Percentiles rank a stretch among this genome's conserved stretches.
Evolutionary conservation across 169 alveolate species (phyloP).

Genomic region (Cryptosporidium bovis): DNA sequence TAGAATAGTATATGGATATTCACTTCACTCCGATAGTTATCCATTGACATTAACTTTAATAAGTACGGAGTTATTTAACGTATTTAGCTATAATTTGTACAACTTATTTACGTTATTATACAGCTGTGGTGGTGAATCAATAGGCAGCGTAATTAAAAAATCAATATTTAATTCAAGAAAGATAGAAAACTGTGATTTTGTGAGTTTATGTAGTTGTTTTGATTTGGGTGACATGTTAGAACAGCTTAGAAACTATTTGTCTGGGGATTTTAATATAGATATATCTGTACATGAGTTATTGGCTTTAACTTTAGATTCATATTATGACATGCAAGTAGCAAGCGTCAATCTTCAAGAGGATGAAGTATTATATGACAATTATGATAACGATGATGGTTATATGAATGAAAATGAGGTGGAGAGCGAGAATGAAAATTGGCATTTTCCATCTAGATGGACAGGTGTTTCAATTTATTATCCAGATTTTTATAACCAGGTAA

Average conservation of each 20-base stretch:
- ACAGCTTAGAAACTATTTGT: slow-evolving; percentile 63
- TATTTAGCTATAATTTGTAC: slow-evolving; percentile 76
- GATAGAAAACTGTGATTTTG: slow-evolving; percentile 77
- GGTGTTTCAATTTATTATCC: slow-evolving; percentile 80
- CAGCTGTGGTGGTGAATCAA: slow-evolving; percentile 79
- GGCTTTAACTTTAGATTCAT: slow-evolving; percentile 72
- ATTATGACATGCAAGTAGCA: slow-evolving; percentile 65
- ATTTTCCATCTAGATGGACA: slow-evolving; percentile 68
- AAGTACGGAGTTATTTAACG: slow-evolving; percentile 71
- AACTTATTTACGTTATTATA: slow-evolving; percentile 73
- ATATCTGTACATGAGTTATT: slow-evolving; percentile 70
- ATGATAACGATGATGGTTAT: neutral
- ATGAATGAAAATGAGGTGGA: neutral
- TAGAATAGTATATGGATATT: slow-evolving; percentile 75
- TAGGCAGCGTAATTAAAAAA: slow-evolving; percentile 62
- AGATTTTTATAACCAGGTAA: slow-evolving; percentile 74
- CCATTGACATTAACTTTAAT: slow-evolving; percentile 79
- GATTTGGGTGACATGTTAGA: slow-evolving; percentile 80
- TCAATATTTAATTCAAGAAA: slow-evolving; percentile 75
- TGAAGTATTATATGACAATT: neutral
- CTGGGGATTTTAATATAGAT: slow-evolving; percentile 74
- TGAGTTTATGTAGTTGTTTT: slow-evolving; percentile 79
- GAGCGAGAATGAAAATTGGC: neutral
- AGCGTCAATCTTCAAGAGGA: slow-evolving; percentile 70
- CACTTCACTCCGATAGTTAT: slow-evolving; percentile 61